Conservation (phyloP, 2,329 filamentous ascomycete genomes). For the Dichotomopilus funicola region DNA sequence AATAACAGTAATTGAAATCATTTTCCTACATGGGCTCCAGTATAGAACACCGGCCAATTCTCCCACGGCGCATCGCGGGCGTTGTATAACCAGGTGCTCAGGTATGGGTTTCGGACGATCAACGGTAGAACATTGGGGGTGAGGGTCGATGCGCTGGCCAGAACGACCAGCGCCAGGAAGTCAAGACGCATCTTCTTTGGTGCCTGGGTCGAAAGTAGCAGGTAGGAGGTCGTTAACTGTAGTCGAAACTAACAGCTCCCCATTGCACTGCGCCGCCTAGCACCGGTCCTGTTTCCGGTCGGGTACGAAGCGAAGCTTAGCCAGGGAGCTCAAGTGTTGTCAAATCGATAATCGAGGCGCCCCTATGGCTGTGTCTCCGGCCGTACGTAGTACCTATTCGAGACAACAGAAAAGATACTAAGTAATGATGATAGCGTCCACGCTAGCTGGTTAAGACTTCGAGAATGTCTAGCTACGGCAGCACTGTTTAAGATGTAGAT, state of each 20-base stretch:
- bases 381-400: no score
- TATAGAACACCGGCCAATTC: constrained; percentile 66
- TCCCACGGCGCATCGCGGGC: constrained; percentile 72
- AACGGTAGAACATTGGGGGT: constrained; percentile 52
- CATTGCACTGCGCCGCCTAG: neutral
- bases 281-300: neutral
- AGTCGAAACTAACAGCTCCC: neutral
- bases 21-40: constrained; percentile 26
- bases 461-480: no score
- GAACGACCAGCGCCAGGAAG: constrained; percentile 29
- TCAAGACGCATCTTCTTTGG: constrained; percentile 25
- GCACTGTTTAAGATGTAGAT: no score
- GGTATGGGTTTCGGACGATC: constrained; percentile 53
- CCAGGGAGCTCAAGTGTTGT: no score
- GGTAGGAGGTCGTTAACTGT: neutral
- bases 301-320: neutral
- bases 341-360: no score
- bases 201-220: no score
- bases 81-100: constrained; percentile 56
- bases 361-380: no score
- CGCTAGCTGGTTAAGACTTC: no score
- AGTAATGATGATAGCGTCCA: no score
- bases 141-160: constrained; percentile 44
- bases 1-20: neutral
- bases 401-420: no score